A percentile compares a stretch with the other conserved stretches of the same genome.
phyloP scores from a whole-genome alignment of 441 rosid genomes.

The Rhodomyrtus psidioides region DNA sequence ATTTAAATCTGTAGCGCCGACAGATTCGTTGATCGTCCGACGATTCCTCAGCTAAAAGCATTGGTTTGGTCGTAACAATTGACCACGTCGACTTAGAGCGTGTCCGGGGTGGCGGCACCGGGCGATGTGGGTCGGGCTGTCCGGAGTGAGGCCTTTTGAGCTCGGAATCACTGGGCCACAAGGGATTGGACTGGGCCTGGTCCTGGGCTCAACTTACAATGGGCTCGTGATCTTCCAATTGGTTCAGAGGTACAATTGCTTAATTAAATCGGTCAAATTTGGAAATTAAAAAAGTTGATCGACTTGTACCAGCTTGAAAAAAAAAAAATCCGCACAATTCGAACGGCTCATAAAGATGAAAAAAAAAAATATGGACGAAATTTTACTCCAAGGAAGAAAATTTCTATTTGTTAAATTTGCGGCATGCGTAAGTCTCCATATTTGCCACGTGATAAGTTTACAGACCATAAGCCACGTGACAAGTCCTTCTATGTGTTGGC shows the following conservation, averaged over 20 bases:
- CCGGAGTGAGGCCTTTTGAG: not conserved
- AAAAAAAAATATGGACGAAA: not conserved
- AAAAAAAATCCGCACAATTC: too few relatives aligned
- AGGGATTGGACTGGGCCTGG: not conserved
- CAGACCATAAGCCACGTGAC: accelerated
- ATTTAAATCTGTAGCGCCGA: not conserved
- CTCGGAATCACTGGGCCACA: not conserved
- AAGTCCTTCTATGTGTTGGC: too few relatives aligned
- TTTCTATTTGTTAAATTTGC: not conserved
- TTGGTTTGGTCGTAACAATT: not conserved
- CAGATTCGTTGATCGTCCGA: not conserved
- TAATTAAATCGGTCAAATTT: not conserved
- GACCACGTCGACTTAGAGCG: not conserved
- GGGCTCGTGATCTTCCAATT: not conserved
- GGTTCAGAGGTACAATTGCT: not conserved
- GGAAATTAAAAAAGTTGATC: too few relatives aligned
- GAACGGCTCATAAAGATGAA: too few relatives aligned
- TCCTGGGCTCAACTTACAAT: not conserved
- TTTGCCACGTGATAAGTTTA: not conserved
- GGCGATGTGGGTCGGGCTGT: not conserved
- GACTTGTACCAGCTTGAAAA: not conserved
- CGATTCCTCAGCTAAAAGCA: too few relatives aligned
- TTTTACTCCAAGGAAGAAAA: too few relatives aligned
- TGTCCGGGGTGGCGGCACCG: not conserved
- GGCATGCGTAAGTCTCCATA: accelerated